phyloP scores from a whole-genome alignment of 208 protist species.

The Naegleria fowleri region DNA sequence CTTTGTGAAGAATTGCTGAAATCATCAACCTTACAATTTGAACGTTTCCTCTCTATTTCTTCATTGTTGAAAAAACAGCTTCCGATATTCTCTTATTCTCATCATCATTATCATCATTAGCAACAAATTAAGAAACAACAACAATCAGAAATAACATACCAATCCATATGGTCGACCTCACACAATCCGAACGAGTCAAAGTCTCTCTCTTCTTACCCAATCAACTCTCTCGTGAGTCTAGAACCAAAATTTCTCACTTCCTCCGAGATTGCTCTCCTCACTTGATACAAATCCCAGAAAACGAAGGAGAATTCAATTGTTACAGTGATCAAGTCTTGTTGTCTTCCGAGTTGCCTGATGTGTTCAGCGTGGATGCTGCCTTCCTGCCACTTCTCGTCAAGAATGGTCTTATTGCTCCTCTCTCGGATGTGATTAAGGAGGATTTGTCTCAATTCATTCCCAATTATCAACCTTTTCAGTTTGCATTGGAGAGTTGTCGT shows the following conservation, averaged over 20 bases:
- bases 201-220: background rate
- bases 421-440: background rate
- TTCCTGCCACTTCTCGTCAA: background rate
- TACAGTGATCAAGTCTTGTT: background rate
- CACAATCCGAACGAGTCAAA: too few relatives aligned
- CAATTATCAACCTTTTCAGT: background rate
- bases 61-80: too few relatives aligned
- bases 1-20: too few relatives aligned
- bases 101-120: too few relatives aligned
- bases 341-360: background rate
- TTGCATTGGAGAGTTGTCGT: background rate
- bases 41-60: too few relatives aligned
- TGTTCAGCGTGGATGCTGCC: background rate
- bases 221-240: background rate
- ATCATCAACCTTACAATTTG: too few relatives aligned
- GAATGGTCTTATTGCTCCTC: background rate
- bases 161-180: too few relatives aligned
- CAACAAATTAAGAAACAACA: too few relatives aligned
- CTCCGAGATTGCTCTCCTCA: background rate
- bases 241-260: background rate
- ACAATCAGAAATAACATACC: too few relatives aligned
- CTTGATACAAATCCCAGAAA: background rate
- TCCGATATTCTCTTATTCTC: too few relatives aligned
- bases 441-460: background rate
- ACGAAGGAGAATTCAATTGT: background rate